Conservation (phyloP, 139 green algal genomes). For the Marvania coccoides region DNA sequence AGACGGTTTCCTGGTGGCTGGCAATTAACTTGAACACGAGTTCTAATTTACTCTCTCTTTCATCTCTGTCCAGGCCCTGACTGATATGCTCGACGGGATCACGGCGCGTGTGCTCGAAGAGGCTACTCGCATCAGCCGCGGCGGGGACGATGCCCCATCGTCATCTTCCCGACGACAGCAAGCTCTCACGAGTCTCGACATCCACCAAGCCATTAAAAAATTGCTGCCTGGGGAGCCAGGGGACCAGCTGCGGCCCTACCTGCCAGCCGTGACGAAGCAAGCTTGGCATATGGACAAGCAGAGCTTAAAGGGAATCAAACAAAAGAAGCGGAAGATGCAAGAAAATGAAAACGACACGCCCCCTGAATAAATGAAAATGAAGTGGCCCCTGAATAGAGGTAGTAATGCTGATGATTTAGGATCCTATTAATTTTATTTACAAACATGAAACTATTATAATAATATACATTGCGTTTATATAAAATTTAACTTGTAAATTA, state of each 20-base stretch:
- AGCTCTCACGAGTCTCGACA: constrained; percentile 21
- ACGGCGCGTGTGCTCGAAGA: constrained; percentile 15
- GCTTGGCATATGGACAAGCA: constrained; percentile 35
- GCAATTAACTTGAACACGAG: neutral
- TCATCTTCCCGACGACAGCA: neutral
- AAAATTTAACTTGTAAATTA: neutral
- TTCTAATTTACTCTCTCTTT: neutral
- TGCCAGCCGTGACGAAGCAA: constrained; percentile 23
- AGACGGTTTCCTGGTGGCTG: too few relatives aligned
- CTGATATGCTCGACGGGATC: constrained; percentile 11
- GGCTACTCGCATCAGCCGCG: constrained; percentile 5
- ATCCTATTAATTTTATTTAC: too few relatives aligned
- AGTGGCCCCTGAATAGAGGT: neutral
- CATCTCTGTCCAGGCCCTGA: constrained; percentile 3
- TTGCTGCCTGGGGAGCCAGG: constrained; percentile 18
- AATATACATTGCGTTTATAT: too few relatives aligned
- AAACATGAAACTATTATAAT: too few relatives aligned
- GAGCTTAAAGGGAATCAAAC: constrained; percentile 29
- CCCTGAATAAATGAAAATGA: neutral
- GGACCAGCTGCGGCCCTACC: constrained; percentile 15
- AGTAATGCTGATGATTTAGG: too few relatives aligned
- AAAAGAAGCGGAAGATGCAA: constrained; percentile 9
- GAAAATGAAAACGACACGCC: neutral
- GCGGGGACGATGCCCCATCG: neutral
- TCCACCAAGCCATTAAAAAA: constrained; percentile 25